These are phyloP conservation scores for Ambrosia artemisiifolia DNA, from an alignment of 129 eudicot species.

Conservation along the genomic window DNA sequence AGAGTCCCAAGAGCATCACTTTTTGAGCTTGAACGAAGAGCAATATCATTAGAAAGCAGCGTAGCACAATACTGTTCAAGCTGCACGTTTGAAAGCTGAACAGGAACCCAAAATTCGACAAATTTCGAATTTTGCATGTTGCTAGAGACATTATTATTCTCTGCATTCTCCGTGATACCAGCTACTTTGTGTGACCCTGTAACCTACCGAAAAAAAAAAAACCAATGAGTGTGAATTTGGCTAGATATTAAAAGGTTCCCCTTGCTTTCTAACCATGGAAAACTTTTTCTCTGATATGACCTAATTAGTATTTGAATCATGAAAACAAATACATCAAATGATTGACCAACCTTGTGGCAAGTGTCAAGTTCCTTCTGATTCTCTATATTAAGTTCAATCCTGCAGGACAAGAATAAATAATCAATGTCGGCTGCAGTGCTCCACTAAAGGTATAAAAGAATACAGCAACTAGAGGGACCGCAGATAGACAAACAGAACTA, in stretches of 20 bases:
- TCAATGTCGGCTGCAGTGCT: slow-evolving; percentile 12
- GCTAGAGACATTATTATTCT: slow-evolving; percentile 10
- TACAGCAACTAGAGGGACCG: too few relatives aligned
- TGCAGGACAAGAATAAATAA: slow-evolving; percentile 31
- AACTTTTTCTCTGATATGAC: background rate
- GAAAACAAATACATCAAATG: background rate
- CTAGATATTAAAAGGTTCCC: background rate
- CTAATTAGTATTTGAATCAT: background rate
- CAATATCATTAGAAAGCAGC: slow-evolving; percentile 46
- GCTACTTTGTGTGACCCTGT: slow-evolving; percentile 34
- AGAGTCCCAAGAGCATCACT: slow-evolving; percentile 59
- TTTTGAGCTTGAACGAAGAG: slow-evolving; percentile 50
- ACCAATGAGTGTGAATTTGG: slow-evolving; percentile 1
- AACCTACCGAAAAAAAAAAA: slow-evolving; percentile 42
- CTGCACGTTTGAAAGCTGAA: slow-evolving; percentile 65
- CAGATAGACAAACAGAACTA: too few relatives aligned
- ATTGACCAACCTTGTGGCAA: slow-evolving; percentile 49
- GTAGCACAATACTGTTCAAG: slow-evolving; percentile 88
- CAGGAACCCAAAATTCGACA: slow-evolving; percentile 93
- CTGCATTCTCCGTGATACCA: slow-evolving; percentile 27
- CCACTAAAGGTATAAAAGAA: slow-evolving; percentile 10
- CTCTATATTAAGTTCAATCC: slow-evolving; percentile 42
- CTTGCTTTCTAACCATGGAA: background rate
- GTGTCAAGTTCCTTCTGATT: slow-evolving; percentile 43
- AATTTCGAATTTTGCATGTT: slow-evolving; percentile 41